Conservation (phyloP, 495 filamentous ascomycete species). For the Corynascus novoguineensis region DNA sequence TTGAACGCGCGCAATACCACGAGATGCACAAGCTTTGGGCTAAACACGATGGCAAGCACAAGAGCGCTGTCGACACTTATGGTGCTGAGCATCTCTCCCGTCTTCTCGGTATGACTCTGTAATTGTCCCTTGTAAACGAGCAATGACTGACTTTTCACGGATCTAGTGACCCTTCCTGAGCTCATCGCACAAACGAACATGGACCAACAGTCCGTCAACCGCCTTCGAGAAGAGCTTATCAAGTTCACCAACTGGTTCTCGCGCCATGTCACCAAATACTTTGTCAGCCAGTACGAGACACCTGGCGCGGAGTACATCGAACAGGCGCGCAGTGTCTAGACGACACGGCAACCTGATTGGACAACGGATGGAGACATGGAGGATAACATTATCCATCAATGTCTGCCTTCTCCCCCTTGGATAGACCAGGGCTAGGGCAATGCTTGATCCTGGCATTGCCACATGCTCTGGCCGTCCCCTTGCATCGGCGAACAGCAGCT, state of each 20-base stretch:
- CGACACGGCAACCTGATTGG: neutral
- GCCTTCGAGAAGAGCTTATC: constrained; percentile 78
- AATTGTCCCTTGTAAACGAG: neutral
- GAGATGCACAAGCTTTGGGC: constrained; percentile 62
- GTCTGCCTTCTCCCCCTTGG: no score
- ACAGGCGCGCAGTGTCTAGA: constrained; percentile 34
- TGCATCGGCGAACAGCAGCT: no score
- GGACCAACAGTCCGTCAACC: constrained; percentile 81
- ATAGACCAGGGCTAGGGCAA: no score
- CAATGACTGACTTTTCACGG: constrained; percentile 15
- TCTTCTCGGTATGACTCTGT: constrained; percentile 65
- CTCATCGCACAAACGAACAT: constrained; percentile 96
- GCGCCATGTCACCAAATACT: constrained; percentile 66
- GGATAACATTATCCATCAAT: no score
- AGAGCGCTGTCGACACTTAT: constrained; percentile 71
- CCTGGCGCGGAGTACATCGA: constrained; percentile 48
- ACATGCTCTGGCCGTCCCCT: no score
- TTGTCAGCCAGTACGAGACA: constrained; percentile 69
- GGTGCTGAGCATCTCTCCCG: constrained; percentile 87
- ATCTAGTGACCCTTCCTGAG: constrained; percentile 88
- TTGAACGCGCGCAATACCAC: constrained; percentile 81
- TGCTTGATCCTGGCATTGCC: no score
- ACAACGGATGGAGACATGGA: no score
- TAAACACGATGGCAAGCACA: constrained; percentile 53
- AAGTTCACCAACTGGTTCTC: constrained; percentile 77